These are phyloP conservation scores for Paulownia fortunei DNA, from an alignment of 257 asterid species.

Conservation along the genomic window DNA sequence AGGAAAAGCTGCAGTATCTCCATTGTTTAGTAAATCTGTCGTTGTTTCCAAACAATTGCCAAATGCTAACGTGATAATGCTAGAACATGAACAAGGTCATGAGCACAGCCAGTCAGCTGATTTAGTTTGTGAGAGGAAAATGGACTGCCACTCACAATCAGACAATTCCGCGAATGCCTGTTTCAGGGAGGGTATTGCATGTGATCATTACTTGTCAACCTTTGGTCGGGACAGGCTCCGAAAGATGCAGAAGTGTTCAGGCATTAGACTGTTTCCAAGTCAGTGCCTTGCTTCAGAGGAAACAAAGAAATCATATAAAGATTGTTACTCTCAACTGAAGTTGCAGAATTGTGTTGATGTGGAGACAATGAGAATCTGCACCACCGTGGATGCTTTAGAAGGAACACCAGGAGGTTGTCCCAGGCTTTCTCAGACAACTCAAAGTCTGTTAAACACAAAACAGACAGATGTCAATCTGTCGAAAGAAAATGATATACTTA, in stretches of 20 bases:
- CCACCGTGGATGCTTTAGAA: slow-evolving; percentile 38
- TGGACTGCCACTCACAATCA: slow-evolving; percentile 22
- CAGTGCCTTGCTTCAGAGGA: slow-evolving; percentile 34
- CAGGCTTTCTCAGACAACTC: slow-evolving; percentile 48
- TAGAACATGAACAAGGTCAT: slow-evolving; percentile 36
- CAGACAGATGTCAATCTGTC: slow-evolving; percentile 37
- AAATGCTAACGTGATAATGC: slow-evolving; percentile 23
- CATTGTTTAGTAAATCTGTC: slow-evolving; percentile 3
- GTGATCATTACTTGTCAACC: slow-evolving; percentile 23
- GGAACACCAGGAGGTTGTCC: slow-evolving; percentile 35
- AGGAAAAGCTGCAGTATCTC: slow-evolving; percentile 37
- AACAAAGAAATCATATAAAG: slow-evolving; percentile 29
- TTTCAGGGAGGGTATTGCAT: slow-evolving; percentile 28
- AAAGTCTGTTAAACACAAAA: slow-evolving; percentile 40
- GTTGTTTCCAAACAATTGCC: slow-evolving; percentile 25
- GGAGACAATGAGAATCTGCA: slow-evolving; percentile 49
- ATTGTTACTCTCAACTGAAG: slow-evolving; percentile 39
- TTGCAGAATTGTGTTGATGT: slow-evolving; percentile 41
- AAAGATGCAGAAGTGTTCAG: slow-evolving; percentile 32
- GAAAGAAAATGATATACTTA: slow-evolving; percentile 34
- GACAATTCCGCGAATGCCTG: slow-evolving; percentile 20
- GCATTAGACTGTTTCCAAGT: slow-evolving; percentile 25
- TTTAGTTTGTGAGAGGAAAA: slow-evolving; percentile 35
- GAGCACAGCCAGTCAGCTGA: slow-evolving; percentile 22
- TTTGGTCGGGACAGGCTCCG: slow-evolving; percentile 22